These are phyloP conservation scores for Rhodotorula kratochvilovae DNA, from an alignment of 768 basidiomycete species.

Conservation along the genomic window DNA sequence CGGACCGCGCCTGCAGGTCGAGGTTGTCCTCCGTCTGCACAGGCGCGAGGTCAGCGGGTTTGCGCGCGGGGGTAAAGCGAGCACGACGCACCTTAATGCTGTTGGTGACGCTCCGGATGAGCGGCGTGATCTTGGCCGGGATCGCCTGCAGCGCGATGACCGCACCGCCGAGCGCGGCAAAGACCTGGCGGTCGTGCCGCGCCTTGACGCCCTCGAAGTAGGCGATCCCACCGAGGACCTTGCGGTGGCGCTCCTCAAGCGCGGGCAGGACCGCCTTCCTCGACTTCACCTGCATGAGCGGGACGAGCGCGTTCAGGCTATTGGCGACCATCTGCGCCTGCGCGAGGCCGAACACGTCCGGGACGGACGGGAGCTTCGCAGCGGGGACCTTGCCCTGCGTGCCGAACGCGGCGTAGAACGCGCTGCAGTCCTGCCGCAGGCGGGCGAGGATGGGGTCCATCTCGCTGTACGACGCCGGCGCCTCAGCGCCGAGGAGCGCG, in stretches of 20 bases:
- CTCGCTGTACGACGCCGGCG: slow-evolving; percentile 81
- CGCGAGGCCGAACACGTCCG: slow-evolving; percentile 56
- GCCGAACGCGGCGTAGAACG: slow-evolving; percentile 74
- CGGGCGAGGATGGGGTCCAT: slow-evolving; percentile 75
- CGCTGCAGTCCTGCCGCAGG: slow-evolving; percentile 71
- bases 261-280: slow-evolving; percentile 70
- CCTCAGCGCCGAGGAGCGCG: slow-evolving; percentile 64
- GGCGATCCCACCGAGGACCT: slow-evolving; percentile 66
- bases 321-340: slow-evolving; percentile 63
- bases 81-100: slow-evolving; percentile 73
- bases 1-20: slow-evolving; percentile 82
- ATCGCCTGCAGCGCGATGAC: slow-evolving; percentile 79
- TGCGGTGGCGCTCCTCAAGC: slow-evolving; percentile 70
- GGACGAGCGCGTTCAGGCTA: slow-evolving; percentile 70
- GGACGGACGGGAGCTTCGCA: slow-evolving; percentile 70
- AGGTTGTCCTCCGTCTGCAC: slow-evolving; percentile 76
- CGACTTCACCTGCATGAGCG: slow-evolving; percentile 62
- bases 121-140: slow-evolving; percentile 89
- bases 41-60: not conserved
- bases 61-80: not conserved
- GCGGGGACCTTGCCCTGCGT: slow-evolving; percentile 81
- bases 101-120: slow-evolving; percentile 95
- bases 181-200: slow-evolving; percentile 79
- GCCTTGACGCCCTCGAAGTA: slow-evolving; percentile 75
- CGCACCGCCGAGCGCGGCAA: slow-evolving; percentile 83